phyloP scores from a whole-genome alignment of 2,329 filamentous ascomycete genomes.

The Trichophyton benhamiae region DNA sequence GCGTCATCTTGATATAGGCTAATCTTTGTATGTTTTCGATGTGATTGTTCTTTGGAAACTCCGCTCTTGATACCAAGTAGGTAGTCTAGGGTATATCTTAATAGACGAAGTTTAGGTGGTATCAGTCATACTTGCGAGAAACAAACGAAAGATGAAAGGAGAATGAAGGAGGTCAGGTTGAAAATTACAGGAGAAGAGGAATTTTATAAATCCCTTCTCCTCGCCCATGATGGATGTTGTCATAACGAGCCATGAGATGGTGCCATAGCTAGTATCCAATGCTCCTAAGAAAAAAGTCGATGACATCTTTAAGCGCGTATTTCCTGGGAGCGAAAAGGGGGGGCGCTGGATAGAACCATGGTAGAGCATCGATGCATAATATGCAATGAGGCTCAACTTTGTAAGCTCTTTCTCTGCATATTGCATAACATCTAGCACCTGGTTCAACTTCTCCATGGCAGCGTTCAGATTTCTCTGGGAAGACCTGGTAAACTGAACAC shows the following conservation, averaged over 20 bases:
- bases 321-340: neutral
- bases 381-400: neutral
- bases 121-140: no score
- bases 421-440: no score
- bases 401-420: no score
- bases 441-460: no score
- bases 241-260: neutral
- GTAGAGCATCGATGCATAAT: neutral
- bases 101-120: no score
- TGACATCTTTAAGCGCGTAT: neutral
- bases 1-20: neutral
- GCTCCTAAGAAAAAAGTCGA: neutral
- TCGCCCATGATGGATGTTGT: neutral
- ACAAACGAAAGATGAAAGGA: no score
- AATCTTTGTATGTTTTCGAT: neutral
- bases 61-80: neutral
- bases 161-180: no score
- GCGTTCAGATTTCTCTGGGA: no score
- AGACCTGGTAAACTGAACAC: no score
- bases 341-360: neutral
- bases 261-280: neutral
- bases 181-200: no score
- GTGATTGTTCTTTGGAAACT: neutral
- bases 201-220: no score
- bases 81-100: neutral